Evolutionary conservation across 306 rosid genomes (phyloP).

Genomic region (Senna siamea): DNA sequence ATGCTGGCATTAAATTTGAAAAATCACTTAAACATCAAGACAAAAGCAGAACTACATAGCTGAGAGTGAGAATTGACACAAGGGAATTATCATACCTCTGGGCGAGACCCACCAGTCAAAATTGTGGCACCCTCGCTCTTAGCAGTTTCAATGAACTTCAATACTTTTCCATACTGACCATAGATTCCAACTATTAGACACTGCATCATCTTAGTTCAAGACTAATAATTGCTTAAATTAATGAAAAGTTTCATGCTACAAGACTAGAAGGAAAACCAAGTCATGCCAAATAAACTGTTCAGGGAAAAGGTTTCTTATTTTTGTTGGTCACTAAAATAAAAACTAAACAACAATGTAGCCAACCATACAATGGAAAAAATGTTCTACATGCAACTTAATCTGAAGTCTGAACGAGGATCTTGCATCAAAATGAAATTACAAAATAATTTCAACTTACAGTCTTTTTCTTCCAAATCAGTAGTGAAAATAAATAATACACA

Average conservation of each 20-base stretch:
- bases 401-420: background rate
- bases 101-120: conserved; percentile 87
- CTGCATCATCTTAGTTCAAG: conserved; percentile 29
- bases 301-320: conserved; percentile 17
- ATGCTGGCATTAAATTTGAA: conserved; percentile 65
- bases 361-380: conserved; percentile 11
- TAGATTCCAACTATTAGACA: conserved; percentile 45
- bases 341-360: background rate
- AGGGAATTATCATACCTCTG: conserved; percentile 67
- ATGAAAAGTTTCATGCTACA: conserved; percentile 6
- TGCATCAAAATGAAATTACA: background rate
- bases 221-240: conserved; percentile 8
- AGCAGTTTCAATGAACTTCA: conserved; percentile 84
- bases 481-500: background rate
- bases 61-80: conserved; percentile 15
- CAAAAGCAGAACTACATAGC: conserved; percentile 23
- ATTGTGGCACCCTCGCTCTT: conserved; percentile 91
- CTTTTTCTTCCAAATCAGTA: background rate
- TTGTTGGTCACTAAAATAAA: background rate
- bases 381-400: conserved; percentile 1
- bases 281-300: conserved; percentile 13
- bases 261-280: conserved; percentile 29
- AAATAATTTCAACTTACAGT: background rate
- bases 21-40: background rate
- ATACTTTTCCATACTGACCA: conserved; percentile 80